Evolutionary conservation across 2,329 filamentous ascomycete genomes (phyloP).

Genomic region (Aschersonia sp.): DNA sequence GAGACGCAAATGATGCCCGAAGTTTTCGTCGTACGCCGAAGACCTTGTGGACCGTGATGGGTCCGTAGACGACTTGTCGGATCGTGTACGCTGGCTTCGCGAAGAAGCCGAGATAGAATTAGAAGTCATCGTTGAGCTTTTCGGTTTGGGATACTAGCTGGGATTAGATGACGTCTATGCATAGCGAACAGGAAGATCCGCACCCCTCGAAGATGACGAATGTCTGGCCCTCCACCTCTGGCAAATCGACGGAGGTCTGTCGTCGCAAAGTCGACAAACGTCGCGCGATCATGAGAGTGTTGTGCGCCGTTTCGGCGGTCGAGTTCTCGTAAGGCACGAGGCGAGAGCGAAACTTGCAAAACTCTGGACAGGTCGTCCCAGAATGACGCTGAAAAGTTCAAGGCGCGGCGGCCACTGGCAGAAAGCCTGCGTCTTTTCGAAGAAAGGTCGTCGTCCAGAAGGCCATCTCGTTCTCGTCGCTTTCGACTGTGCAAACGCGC

Average conservation of each 20-base stretch:
- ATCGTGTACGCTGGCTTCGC: not conserved
- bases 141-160: not conserved
- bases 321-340: constrained; percentile 1
- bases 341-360: not conserved
- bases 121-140: not conserved
- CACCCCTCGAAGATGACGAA: constrained; percentile 1
- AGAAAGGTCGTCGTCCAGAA: too few species aligned
- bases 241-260: not conserved
- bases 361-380: constrained; percentile 1
- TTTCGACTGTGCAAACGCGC: too few species aligned
- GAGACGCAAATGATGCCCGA: constrained; percentile 1
- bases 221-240: constrained; percentile 1
- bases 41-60: not conserved
- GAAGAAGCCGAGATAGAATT: not conserved
- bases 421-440: too few species aligned
- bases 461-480: too few species aligned
- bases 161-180: not conserved
- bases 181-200: too few species aligned
- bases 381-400: constrained; percentile 1
- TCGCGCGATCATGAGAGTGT: not conserved
- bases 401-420: too few species aligned
- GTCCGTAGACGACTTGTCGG: not conserved
- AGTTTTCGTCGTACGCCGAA: constrained; percentile 2
- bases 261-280: not conserved
- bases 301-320: not conserved